Conservation (phyloP, 2,329 filamentous ascomycete genomes). For the Monilinia fructicola region DNA sequence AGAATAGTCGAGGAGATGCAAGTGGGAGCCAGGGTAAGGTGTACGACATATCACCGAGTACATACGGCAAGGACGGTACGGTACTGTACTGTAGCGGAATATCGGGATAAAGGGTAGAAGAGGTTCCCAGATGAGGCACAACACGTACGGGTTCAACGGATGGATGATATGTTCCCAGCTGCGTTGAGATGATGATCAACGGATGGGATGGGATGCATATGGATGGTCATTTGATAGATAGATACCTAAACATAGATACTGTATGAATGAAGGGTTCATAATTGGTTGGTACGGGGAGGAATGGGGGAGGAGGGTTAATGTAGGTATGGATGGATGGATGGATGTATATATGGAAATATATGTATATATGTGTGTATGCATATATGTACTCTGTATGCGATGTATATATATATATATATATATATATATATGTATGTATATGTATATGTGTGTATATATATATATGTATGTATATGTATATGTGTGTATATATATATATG, state of each 20-base stretch:
- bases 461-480: too few relatives aligned
- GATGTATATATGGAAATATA: too few relatives aligned
- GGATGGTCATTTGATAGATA: neutral
- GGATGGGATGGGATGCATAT: neutral
- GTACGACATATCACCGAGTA: neutral
- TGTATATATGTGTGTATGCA: too few relatives aligned
- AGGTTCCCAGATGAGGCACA: neutral
- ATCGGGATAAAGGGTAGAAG: slow-evolving; percentile 11
- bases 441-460: too few relatives aligned
- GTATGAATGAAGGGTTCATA: neutral
- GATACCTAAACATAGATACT: neutral
- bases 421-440: neutral
- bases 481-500: too few relatives aligned
- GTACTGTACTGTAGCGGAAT: neutral
- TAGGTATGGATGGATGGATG: too few relatives aligned
- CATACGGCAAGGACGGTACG: too few relatives aligned
- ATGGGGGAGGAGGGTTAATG: neutral
- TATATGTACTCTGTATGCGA: too few relatives aligned
- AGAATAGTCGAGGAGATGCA: neutral
- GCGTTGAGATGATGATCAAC: neutral
- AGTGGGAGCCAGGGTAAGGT: neutral
- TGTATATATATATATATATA: too few relatives aligned
- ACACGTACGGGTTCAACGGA: neutral
- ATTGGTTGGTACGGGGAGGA: neutral
- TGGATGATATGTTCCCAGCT: neutral